A percentile compares a stretch with the other conserved stretches of the same genome.
These are phyloP conservation scores for Tinospora cordifolia DNA, from an alignment of 164 flowering plant species.

Conservation along the genomic window DNA sequence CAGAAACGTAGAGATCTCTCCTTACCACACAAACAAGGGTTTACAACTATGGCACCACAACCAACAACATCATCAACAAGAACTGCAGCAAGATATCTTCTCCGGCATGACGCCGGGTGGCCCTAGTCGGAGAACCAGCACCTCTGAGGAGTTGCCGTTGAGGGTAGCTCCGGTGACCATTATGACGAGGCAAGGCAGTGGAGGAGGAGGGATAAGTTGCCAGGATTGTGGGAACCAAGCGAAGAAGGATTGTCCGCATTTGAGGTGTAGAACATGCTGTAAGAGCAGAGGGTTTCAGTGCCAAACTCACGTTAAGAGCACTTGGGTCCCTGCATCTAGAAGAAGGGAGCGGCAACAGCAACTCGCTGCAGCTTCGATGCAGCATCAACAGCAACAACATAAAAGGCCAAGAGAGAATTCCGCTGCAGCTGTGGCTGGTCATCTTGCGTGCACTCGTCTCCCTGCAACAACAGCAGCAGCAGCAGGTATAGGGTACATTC, in stretches of 20 bases:
- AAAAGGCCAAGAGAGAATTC: conserved; percentile 53
- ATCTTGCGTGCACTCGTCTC: conserved; percentile 33
- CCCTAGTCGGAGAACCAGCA: not conserved
- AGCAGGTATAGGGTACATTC: conserved; percentile 25
- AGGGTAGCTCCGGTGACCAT: conserved; percentile 6
- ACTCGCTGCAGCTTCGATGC: conserved; percentile 23
- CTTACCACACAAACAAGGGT: conserved; percentile 33
- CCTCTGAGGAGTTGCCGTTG: not conserved
- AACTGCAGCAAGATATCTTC: conserved; percentile 9
- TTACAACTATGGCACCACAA: conserved; percentile 51
- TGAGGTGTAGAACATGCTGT: conserved; percentile 68
- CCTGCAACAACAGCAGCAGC: conserved; percentile 35
- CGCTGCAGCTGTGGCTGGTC: conserved; percentile 16
- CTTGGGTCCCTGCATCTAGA: conserved; percentile 72
- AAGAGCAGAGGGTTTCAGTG: conserved; percentile 65
- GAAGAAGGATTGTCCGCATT: conserved; percentile 58
- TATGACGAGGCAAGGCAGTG: conserved; percentile 32
- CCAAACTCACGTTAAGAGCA: conserved; percentile 61
- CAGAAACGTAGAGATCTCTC: conserved; percentile 35
- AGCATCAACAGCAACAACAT: conserved; percentile 9
- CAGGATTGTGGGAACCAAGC: conserved; percentile 82
- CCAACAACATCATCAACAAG: conserved; percentile 12
- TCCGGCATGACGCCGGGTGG: conserved; percentile 3
- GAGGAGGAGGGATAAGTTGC: conserved; percentile 42
- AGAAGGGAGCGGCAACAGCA: conserved; percentile 55